Evolutionary conservation across 305 asterid species (phyloP), one percentile per base, ranked within the genome.

Genomic region (Rubia tinctorum): DNA sequence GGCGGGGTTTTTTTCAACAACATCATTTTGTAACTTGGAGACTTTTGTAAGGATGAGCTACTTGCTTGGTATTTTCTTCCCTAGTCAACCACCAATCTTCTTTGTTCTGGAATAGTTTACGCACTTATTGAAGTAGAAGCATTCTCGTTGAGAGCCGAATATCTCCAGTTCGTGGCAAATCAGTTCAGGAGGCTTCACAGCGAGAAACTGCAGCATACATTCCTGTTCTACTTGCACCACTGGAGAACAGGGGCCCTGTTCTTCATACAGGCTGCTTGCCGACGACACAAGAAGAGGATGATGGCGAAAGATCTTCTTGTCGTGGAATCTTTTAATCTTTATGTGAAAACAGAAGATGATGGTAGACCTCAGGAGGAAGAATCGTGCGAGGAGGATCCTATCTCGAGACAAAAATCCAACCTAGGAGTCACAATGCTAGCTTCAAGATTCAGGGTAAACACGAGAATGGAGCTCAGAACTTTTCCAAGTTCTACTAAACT

Each of bases 231-330:
- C 70, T 93, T 97, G 39, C 95, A 91, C 81, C 98, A 93, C 61
- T 93, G 98, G 98, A 80, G 97, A 80, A 87, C 96, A 10, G 90
- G 98, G 98, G 97, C 96, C 2, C 91, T 97, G 0, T 91, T 96
- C 84, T 93, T 91, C 71, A 77, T 93, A 56, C 97, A 94, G 79
- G 98, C 95, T 2, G 97, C 97, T 49, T 94, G 97, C 96, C 74
- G 88, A 62, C 81, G 98, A 73, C 80, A 86, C 62, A 94, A 91
- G 80, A 82, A 96, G 81, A 78, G 88, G 78, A 80, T 78, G 75
- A 59, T 78, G 80, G 91, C 93, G 0, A 89, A 78, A 81, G 91
- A 90, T 80, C 96, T 93, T 68, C 89, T 84, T 1, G 68, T 85
- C 37, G 30, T 86, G 78, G 98, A 93, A 79, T 88, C 92, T 8